These are phyloP conservation scores for Daldinia bambusicola DNA, from an alignment of 495 filamentous ascomycete species.

Conservation along the genomic window DNA sequence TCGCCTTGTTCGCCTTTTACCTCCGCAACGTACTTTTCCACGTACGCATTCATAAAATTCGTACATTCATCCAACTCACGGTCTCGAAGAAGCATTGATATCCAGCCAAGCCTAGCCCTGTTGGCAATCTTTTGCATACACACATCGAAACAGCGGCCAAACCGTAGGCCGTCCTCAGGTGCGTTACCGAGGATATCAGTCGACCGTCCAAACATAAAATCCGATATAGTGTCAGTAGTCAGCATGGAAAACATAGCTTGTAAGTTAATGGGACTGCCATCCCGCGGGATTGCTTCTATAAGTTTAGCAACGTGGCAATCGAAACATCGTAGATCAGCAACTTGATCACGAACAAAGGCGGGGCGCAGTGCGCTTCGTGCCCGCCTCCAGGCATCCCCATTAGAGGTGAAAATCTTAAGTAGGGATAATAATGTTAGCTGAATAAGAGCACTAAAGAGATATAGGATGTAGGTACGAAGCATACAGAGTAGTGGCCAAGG, in stretches of 20 bases:
- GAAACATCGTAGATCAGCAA: conserved; percentile 63
- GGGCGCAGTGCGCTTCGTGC: conserved; percentile 59
- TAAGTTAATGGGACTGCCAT: conserved; percentile 65
- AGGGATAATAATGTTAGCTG: neutral
- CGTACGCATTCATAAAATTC: conserved; percentile 54
- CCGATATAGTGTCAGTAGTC: conserved; percentile 74
- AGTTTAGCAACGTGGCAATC: conserved; percentile 67
- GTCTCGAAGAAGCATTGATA: conserved; percentile 63
- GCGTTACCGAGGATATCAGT: conserved; percentile 49
- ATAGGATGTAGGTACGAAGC: neutral
- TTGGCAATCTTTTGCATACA: conserved; percentile 52
- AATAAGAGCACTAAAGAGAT: neutral
- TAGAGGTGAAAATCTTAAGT: conserved; percentile 71
- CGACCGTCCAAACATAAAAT: conserved; percentile 67
- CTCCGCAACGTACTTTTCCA: conserved; percentile 55
- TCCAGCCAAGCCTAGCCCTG: conserved; percentile 62
- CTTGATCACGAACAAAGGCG: conserved; percentile 60
- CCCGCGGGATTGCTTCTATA: conserved; percentile 55
- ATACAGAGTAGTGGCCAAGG: conserved; percentile 49
- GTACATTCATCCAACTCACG: conserved; percentile 58
- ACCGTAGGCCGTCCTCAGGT: conserved; percentile 49
- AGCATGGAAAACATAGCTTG: conserved; percentile 68
- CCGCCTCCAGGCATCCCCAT: conserved; percentile 72
- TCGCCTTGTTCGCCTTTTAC: conserved; percentile 39
- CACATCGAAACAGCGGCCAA: conserved; percentile 55